Base-by-base conservation (phyloP, 2,329 filamentous ascomycete species). In the Nothophoma quercina region DNA sequence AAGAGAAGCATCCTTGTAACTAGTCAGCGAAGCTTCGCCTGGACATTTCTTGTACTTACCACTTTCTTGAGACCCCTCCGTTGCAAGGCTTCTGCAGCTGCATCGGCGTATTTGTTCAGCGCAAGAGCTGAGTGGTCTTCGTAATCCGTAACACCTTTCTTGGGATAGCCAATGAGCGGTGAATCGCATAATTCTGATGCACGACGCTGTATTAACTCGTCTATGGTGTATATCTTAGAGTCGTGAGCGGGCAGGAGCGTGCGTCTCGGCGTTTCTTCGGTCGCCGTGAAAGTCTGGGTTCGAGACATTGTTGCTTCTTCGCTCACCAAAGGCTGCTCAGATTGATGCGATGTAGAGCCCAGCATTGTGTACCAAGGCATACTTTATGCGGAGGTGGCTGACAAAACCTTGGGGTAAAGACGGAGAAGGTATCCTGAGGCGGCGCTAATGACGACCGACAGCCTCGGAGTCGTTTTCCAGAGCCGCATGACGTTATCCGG, bases 41-140 rank as follows among this genome's bases (percentile, higher is more conserved):
- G 33, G 38, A 33, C 25, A 23, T 18, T 19, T 13, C 22, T 39
- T 39, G 23, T 38, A 60, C 56, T 29, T 44, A 65, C 64, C 38
- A 61, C 62, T 52, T 56, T 51, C 28, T 63, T 29, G 9, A 69
- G 55, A 1, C 66, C 64, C 34, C 57, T 55, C 33, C 46, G 54
- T 26, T 60, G 60, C 26, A 68, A 48, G 9, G 44, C 54, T 10
- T 59, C 54, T 25, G 60, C 64, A 2, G 63, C 64, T 26, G 63
- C 65, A 51, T 68, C 63, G 18, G 59, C 61, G 38, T 66, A 69
- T 45, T 43, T 55, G 40, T 69, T 60, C 23, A 69, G 41, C 16
- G 64, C 63, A 33, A 28, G 16, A 2, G 67, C 65, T 10, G 64
- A 65, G 48, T 69, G 64, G 23, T 67, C 67, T 40, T 64, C 61